A percentile compares a stretch with the other conserved stretches of the same genome.
Conservation (phyloP, 2,329 filamentous ascomycete species). For the Chrysosporium keratinophilum region DNA sequence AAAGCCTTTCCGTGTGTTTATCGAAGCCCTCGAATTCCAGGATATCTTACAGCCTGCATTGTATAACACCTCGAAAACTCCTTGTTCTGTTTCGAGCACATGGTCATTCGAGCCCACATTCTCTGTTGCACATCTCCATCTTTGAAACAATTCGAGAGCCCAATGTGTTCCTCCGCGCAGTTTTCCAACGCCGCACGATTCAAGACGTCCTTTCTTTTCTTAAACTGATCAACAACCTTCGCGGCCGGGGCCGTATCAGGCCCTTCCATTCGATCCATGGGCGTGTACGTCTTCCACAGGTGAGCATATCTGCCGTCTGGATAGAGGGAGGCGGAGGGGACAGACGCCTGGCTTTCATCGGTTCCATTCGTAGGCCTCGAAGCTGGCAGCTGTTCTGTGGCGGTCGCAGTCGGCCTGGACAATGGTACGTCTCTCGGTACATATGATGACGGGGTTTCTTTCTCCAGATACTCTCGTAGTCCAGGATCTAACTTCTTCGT, state of each 20-base stretch:
- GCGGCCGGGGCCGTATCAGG: slow-evolving; percentile 68
- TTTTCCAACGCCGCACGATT: slow-evolving; percentile 82
- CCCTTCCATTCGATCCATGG: slow-evolving; percentile 59
- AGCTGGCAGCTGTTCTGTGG: background rate
- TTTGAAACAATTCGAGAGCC: slow-evolving; percentile 72
- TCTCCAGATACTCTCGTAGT: slow-evolving; percentile 72
- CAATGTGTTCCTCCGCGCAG: slow-evolving; percentile 76
- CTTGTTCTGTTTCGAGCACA: slow-evolving; percentile 69
- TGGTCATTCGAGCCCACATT: slow-evolving; percentile 47
- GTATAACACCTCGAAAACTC: slow-evolving; percentile 78
- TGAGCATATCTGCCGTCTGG: slow-evolving; percentile 68
- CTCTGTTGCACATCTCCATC: slow-evolving; percentile 56
- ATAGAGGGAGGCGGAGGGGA: slow-evolving; percentile 48
- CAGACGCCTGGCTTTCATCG: slow-evolving; percentile 24
- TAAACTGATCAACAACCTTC: slow-evolving; percentile 71
- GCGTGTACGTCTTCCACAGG: slow-evolving; percentile 84
- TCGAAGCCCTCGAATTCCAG: background rate
- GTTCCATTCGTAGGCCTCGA: slow-evolving; percentile 10
- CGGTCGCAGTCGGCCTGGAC: slow-evolving; percentile 16
- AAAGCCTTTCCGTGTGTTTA: background rate
- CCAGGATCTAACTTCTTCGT: slow-evolving; percentile 69
- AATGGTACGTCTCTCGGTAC: slow-evolving; percentile 22
- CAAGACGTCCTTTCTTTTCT: slow-evolving; percentile 67
- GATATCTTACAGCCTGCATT: slow-evolving; percentile 61
- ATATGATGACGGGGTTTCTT: slow-evolving; percentile 69